Evolutionary conservation across 352 stramenopile genomes (phyloP), one percentile per base, ranked within the genome.

Genomic region (Globisporangium radiosum): DNA sequence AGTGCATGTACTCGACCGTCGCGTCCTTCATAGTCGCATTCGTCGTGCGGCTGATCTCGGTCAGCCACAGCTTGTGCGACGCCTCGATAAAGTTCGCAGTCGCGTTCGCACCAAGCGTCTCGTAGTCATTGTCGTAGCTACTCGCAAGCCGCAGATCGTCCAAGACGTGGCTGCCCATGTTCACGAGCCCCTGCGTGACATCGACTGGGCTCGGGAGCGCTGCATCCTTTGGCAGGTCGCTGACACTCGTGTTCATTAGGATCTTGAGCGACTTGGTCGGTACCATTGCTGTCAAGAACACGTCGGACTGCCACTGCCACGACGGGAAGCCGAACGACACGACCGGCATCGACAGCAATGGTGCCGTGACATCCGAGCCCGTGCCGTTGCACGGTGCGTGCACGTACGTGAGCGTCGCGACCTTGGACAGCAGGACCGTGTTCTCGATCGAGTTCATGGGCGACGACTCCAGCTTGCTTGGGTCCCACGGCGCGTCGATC

Each of bases 271-370:
- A 49, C 14, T 39, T 17, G 0, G 15, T 36, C 5, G 65, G 65
- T 2, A 8, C 13, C 4, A 56, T 1, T 1, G 47, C 60, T 1
- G 10, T 38, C n/a, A 38, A 2, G 4, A 68, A 36, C 5, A 33
- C 43, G 5, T 62, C 43, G 4, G 45, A 0, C 0, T 71, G 65
- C 56, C 61, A 71, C 40, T 45, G 2, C 14, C 44, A 56, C 2
- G 56, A 62, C 13, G 15, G 25, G 37, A 68, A 71, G 7, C 44
- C 65, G 15, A 71, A 71, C 36, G 36, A 38, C 7, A 62, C 59
- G 37, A 37, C 7, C 1, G 52, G 47, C 36, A 50, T 50, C n/a
- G 45, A n/a, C 5, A 50, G 7, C 14, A 50, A n/a, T 11, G 45
- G 45, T n/a, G 19, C 45, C 15, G 9, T 50, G 15, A 50, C 15